These are phyloP conservation scores for Angomonas ambiguus DNA, from an alignment of 208 protist genomes.

Conservation along the genomic window DNA sequence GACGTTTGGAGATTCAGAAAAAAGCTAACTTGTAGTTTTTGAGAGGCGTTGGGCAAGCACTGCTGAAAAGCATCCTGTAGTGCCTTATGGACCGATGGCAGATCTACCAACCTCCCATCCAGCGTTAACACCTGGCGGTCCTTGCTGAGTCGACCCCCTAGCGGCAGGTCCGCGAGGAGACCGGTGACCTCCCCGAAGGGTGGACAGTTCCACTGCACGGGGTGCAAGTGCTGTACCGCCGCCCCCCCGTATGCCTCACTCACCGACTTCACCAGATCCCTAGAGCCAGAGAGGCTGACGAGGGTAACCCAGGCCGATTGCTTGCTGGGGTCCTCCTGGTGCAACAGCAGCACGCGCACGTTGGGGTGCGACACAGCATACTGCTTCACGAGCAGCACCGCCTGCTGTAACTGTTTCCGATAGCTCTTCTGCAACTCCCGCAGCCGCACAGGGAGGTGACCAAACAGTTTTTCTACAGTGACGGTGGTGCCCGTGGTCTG, in stretches of 20 bases:
- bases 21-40: constrained; percentile 60
- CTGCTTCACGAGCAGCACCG: constrained; percentile 62
- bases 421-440: constrained; percentile 83
- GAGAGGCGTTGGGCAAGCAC: constrained; percentile 66
- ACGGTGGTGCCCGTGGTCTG: constrained; percentile 77
- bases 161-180: constrained; percentile 53
- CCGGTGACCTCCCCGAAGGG: constrained; percentile 43
- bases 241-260: constrained; percentile 81
- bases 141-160: constrained; percentile 40
- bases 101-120: constrained; percentile 76
- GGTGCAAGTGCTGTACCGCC: constrained; percentile 43
- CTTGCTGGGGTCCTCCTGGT: constrained; percentile 50
- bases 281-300: constrained; percentile 66
- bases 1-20: constrained; percentile 48
- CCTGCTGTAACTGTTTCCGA: constrained; percentile 54
- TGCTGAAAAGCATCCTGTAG: constrained; percentile 69
- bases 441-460: constrained; percentile 84
- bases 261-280: constrained; percentile 49
- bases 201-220: constrained; percentile 50
- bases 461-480: constrained; percentile 70
- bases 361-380: constrained; percentile 83
- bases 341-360: constrained; percentile 56
- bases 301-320: constrained; percentile 26
- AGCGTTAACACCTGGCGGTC: constrained; percentile 78
- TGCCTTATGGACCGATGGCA: constrained; percentile 60